Conservation (phyloP, 2,329 filamentous ascomycete species). For the Myriosclerotinia scirpicola region DNA sequence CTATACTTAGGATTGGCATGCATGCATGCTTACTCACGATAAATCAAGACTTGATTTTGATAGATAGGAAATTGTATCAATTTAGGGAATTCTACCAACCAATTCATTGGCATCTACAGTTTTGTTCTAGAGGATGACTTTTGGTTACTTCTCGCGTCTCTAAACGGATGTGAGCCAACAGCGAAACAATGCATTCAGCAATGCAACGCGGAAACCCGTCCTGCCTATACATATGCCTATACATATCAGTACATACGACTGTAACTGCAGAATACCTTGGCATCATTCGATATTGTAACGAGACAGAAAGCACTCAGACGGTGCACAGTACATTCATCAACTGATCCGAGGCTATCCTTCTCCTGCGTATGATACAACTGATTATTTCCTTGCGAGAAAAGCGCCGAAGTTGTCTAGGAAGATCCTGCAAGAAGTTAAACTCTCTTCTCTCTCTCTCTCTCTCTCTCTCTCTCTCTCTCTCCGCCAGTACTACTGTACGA, state of each 20-base stretch:
- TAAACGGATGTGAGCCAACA: too few species aligned
- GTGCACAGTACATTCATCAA: conserved; percentile 6
- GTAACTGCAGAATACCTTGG: neutral
- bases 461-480: too few species aligned
- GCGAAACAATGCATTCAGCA: neutral
- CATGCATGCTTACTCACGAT: neutral
- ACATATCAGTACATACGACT: conserved; percentile 1
- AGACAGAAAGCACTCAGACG: neutral
- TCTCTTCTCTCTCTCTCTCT: too few species aligned
- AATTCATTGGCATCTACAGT: neutral
- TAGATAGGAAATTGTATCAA: neutral
- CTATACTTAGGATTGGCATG: neutral
- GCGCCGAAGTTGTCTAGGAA: neutral
- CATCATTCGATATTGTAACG: conserved; percentile 5
- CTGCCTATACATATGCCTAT: conserved; percentile 1
- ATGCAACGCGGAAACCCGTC: conserved; percentile 2
- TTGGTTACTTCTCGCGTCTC: neutral
- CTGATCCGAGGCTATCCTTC: conserved; percentile 2
- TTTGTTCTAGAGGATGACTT: neutral
- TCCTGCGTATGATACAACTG: too few species aligned
- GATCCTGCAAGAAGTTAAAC: neutral
- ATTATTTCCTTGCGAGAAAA: neutral
- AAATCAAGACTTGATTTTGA: neutral
- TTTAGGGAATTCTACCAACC: neutral
- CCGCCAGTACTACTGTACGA: too few species aligned